A percentile compares a stretch with the other conserved stretches of the same genome.
phyloP scores from a whole-genome alignment of 805 yeast species.

The Saturnispora sekii region DNA sequence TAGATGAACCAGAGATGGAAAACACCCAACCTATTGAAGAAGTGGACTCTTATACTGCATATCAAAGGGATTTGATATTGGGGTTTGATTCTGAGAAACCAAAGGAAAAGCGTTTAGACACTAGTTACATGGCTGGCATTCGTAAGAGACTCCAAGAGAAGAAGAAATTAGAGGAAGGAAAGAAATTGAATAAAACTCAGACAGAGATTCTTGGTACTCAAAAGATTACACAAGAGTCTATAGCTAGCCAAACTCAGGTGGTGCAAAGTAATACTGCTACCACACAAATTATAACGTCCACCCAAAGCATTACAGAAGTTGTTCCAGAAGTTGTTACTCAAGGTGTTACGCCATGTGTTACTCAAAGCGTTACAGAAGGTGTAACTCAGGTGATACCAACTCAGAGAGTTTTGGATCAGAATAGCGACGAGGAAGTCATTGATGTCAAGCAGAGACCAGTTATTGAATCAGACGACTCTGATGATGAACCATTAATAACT shows the following conservation, averaged over 20 bases:
- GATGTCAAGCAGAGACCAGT: background rate
- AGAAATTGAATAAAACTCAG: background rate
- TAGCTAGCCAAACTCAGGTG: background rate
- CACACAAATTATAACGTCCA: background rate
- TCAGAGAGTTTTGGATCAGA: conserved; percentile 5
- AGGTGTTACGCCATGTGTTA: background rate
- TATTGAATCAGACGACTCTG: conserved; percentile 7
- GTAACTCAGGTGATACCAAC: background rate
- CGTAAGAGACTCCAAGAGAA: conserved; percentile 6
- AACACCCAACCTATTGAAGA: background rate
- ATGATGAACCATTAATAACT: background rate
- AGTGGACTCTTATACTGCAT: background rate
- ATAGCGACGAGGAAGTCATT: conserved; percentile 5
- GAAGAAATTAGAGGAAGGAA: conserved; percentile 2
- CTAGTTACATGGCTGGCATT: conserved; percentile 6
- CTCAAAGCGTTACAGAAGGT: background rate
- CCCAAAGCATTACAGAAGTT: background rate
- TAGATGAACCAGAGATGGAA: background rate
- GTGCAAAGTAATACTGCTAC: background rate
- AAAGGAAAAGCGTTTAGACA: background rate
- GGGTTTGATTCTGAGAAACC: background rate
- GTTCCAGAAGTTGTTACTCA: background rate
- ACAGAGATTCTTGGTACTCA: background rate
- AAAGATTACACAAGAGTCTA: background rate
- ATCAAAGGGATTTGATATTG: conserved; percentile 5